Evolutionary conservation across 176 grass and related monocot species (phyloP), one percentile per base, ranked within the genome.

Genomic region (Eleusine indica): DNA sequence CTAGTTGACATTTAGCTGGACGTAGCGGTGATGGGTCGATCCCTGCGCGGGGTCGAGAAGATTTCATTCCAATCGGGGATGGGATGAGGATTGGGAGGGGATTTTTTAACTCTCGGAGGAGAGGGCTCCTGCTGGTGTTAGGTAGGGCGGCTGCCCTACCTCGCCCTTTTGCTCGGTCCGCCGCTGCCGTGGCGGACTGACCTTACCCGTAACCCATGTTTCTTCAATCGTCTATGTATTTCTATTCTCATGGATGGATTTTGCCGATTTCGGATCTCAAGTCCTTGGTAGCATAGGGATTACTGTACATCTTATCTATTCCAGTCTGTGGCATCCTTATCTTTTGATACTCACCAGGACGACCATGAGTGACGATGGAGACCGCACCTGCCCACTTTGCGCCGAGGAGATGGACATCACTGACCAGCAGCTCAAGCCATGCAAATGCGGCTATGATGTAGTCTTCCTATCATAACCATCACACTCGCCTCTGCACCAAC

Each of bases 351-450:
- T 57, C 51, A 83, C 22, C 47, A 99, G 96, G 87, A 96, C 84
- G 75, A 89, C 83, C 46, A 99, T 96, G 96, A 94, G 93, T 58
- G 96, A 99, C 40, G 93, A 96, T 19, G 96, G 93, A 90, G 96
- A 99, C 42, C 89, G 86, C 74, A 94, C 89, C 78, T 99, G 96
- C 84, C 96, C 96, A n/a, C 89, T 99, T 43, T 99, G 93, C 13
- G 89, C 96, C 1, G 96, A 99, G 91, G 91, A 99, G 77, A 99
- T 99, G 96, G 96, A 96, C 93, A 77, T 96, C 67, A 99, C 96
- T 71, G 95, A 94, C 68, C 95, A 97, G 88, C 95, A 97, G 48
- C 80, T 96, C 69, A 99, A 91, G 81, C 93, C 97, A 30, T 99
- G 97, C 91, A 94, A 94, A 90, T 99, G 97, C 71, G 97, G 97